Conservation (phyloP, 2,329 filamentous ascomycete species). For the Colletotrichum viniferum region DNA sequence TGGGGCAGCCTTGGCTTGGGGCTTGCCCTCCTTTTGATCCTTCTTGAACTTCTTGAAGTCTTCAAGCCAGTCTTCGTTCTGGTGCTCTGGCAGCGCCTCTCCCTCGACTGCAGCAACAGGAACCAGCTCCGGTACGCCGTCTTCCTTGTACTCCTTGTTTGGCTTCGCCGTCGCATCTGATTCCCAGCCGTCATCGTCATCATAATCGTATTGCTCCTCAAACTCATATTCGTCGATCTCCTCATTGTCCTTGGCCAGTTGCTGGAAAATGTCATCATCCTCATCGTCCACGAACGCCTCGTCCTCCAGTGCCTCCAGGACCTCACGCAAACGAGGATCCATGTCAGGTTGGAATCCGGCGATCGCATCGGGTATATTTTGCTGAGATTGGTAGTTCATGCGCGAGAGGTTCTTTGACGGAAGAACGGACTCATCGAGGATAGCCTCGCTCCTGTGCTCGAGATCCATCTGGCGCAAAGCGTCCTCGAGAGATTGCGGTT, state of each 20-base stretch:
- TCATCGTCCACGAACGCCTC: slow-evolving; percentile 89
- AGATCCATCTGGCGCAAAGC: slow-evolving; percentile 70
- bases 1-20: slow-evolving; percentile 46
- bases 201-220: slow-evolving; percentile 61
- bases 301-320: slow-evolving; percentile 91
- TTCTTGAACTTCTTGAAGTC: slow-evolving; percentile 96
- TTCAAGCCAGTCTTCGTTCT: slow-evolving; percentile 83
- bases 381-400: slow-evolving; percentile 87
- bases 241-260: slow-evolving; percentile 70
- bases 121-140: slow-evolving; percentile 54
- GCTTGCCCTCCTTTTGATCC: slow-evolving; percentile 62
- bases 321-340: slow-evolving; percentile 91
- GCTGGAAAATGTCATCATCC: slow-evolving; percentile 83
- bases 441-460: slow-evolving; percentile 55
- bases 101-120: slow-evolving; percentile 39
- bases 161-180: slow-evolving; percentile 90
- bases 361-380: slow-evolving; percentile 89
- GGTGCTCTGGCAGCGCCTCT: slow-evolving; percentile 62
- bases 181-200: slow-evolving; percentile 88
- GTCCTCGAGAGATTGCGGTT: slow-evolving; percentile 82
- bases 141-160: slow-evolving; percentile 58
- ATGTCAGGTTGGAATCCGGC: slow-evolving; percentile 97
- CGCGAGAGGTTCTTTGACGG: slow-evolving; percentile 80
- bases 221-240: slow-evolving; percentile 85
- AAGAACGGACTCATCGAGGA: slow-evolving; percentile 76